Evolutionary conservation across 352 stramenopile species (phyloP), one percentile per base, ranked within the genome.

Genomic region (Pythium inflatum): DNA sequence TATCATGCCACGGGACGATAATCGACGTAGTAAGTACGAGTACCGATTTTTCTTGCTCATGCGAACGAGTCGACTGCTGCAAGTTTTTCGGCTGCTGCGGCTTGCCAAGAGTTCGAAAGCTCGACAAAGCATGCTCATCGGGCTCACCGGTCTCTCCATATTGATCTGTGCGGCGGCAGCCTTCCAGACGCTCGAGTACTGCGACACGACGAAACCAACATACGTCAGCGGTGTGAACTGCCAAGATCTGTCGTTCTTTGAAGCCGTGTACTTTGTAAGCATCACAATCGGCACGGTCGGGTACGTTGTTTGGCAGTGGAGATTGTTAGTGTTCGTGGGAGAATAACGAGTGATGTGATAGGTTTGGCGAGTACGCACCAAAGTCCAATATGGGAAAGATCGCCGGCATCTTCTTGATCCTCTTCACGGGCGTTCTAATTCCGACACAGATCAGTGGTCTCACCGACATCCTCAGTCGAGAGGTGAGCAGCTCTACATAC

Each of bases 281-380:
- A 93, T 92, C 61, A 95, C 88, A 0, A 93, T 95, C 62, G 80
- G 76, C 62, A 95, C 88, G 20, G 85, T 95, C 45, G 88, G 86
- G 79, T 95, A 80, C 43, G 75, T 63, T 4, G 31, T 36, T 30
- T n/a, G 25, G n/a, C n/a, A n/a, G n/a, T n/a, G n/a, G n/a, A n/a
- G n/a, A n/a, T n/a, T n/a, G n/a, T n/a, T n/a, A n/a, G n/a, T n/a
- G n/a, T n/a, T n/a, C n/a, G n/a, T n/a, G n/a, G n/a, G n/a, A n/a
- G n/a, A n/a, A n/a, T n/a, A n/a, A n/a, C n/a, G n/a, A n/a, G n/a
- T n/a, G n/a, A n/a, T 33, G 13, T 70, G 43, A 7, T 57, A 89
- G 83, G 13, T 93, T 89, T 73, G 88, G 88, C 38, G 88, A 96
- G 34, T 78, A 92, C 16, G 85, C 76, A 1, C 88, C 88, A 11